phyloP scores from a whole-genome alignment of 352 stramenopile genomes.

The Globisporangium recalcitrans region DNA sequence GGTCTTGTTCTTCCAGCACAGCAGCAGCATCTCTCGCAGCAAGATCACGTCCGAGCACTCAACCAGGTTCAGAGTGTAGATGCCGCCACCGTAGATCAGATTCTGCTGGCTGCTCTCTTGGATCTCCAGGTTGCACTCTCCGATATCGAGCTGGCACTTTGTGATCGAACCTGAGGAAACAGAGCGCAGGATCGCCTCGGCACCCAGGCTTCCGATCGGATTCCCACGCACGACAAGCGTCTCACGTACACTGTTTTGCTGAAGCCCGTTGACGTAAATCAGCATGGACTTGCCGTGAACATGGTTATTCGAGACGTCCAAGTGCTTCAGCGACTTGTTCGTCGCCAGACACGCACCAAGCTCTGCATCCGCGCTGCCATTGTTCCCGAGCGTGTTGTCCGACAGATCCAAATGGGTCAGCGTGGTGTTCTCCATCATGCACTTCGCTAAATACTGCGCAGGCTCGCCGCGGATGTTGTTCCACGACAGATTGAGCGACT shows the following conservation, averaged over 20 bases:
- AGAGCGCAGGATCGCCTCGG: constrained; percentile 51
- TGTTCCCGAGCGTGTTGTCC: constrained; percentile 69
- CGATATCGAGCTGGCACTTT: constrained; percentile 57
- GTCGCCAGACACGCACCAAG: constrained; percentile 53
- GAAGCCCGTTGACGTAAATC: constrained; percentile 55
- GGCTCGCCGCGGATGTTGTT: constrained; percentile 71
- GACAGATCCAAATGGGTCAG: constrained; percentile 60
- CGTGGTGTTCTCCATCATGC: constrained; percentile 71
- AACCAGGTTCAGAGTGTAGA: constrained; percentile 46
- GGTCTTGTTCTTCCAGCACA: constrained; percentile 52
- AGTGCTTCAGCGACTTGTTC: constrained; percentile 53
- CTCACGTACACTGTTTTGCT: constrained; percentile 51
- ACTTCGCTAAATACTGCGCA: constrained; percentile 50
- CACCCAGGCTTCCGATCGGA: constrained; percentile 54
- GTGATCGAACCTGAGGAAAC: constrained; percentile 39
- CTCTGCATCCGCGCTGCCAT: constrained; percentile 56
- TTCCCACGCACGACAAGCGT: constrained; percentile 58
- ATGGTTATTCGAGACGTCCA: constrained; percentile 71
- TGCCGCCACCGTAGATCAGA: constrained; percentile 38
- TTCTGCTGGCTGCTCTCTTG: constrained; percentile 40
- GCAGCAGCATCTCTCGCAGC: constrained; percentile 46
- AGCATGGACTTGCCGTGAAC: constrained; percentile 54
- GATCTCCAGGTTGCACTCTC: constrained; percentile 64
- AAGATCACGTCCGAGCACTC: constrained; percentile 50
- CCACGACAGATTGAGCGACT: constrained; percentile 62